Evolutionary conservation across 805 yeast genomes (phyloP), one percentile per base, ranked within the genome.

Genomic region (Ogataea kodamae): DNA sequence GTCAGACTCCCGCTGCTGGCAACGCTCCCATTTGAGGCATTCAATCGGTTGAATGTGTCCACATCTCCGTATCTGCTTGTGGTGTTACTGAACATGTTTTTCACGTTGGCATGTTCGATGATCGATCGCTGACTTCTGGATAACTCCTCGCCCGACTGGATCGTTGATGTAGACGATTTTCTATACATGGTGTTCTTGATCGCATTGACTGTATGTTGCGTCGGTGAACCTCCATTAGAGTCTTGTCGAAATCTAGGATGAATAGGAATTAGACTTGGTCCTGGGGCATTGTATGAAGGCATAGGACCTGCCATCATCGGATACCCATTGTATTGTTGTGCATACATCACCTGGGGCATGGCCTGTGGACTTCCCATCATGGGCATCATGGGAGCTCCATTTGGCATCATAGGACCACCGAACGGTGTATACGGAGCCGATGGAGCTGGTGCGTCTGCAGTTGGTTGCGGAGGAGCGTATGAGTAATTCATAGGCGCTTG

Each of bases 101-200:
- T 39, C 19, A 46, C 47, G 24, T 46, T 46, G 9, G 51, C 51
- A 37, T 42, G 44, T 19, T 44, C 46, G 11, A 42, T 33, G 26
- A 48, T 13, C 16, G 37, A 37, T 18, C 37, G 33, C 26, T 48
- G 50, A 10, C 39, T 34, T 18, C 37, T 29, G 17, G 42, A 30
- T 27, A 48, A 28, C 25, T 46, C 50, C 23, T 44, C 49, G 8
- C 49, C 49, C 6, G 50, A 46, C 28, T 46, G 49, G 18, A 45
- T 21, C n/a, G 47, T 39, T 18, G 49, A 41, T 6, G 46, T 43
- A 6, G 52, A 45, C 9, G 49, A 35, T 19, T 48, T 45, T 30
- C 48, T 33, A 28, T 48, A 43, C 15, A 43, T 39, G 20, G 48
- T 32, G 28, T 43, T 39, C 28, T 47, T 47, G 25, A 42, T 43